phyloP scores from a whole-genome alignment of 2,329 filamentous ascomycete genomes.

The Fusarium concolor region DNA sequence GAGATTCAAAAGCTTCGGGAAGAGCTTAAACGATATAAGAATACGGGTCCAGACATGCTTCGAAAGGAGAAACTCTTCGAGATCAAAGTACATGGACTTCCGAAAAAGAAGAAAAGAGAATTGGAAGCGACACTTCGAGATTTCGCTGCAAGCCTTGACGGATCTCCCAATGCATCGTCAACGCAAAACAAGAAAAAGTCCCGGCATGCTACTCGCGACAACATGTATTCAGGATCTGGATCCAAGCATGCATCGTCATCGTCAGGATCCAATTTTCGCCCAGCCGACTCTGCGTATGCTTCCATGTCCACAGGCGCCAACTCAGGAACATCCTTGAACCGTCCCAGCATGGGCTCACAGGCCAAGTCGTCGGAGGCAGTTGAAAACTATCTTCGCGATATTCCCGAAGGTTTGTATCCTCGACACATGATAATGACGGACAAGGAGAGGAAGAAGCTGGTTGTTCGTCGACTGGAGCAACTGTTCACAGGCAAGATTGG shows the following conservation, averaged over 20 bases:
- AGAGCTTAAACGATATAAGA: constrained; percentile 77
- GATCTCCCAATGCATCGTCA: constrained; percentile 57
- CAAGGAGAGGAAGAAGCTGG: constrained; percentile 78
- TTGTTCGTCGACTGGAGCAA: constrained; percentile 81
- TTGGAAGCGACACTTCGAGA: constrained; percentile 78
- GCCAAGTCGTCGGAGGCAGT: constrained; percentile 66
- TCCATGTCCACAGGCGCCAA: constrained; percentile 71
- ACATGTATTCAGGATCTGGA: constrained; percentile 55
- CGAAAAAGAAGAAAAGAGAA: constrained; percentile 78
- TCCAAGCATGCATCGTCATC: constrained; percentile 66
- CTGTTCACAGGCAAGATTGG: constrained; percentile 79
- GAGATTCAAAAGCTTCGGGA: constrained; percentile 84
- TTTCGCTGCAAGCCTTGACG: constrained; percentile 74
- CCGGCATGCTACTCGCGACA: constrained; percentile 53
- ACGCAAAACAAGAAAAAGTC: constrained; percentile 57
- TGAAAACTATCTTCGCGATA: constrained; percentile 77
- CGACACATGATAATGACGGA: constrained; percentile 73
- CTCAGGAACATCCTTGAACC: constrained; percentile 54
- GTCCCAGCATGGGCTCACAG: constrained; percentile 52
- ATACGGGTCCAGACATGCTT: constrained; percentile 72
- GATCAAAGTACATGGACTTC: constrained; percentile 80
- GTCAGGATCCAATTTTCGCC: constrained; percentile 64
- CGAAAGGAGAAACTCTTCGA: constrained; percentile 85
- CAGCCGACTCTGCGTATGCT: constrained; percentile 73
- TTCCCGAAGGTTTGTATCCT: constrained; percentile 75